Evolutionary conservation across 495 filamentous ascomycete genomes (phyloP).

Genomic region (Aspergillus diversus): DNA sequence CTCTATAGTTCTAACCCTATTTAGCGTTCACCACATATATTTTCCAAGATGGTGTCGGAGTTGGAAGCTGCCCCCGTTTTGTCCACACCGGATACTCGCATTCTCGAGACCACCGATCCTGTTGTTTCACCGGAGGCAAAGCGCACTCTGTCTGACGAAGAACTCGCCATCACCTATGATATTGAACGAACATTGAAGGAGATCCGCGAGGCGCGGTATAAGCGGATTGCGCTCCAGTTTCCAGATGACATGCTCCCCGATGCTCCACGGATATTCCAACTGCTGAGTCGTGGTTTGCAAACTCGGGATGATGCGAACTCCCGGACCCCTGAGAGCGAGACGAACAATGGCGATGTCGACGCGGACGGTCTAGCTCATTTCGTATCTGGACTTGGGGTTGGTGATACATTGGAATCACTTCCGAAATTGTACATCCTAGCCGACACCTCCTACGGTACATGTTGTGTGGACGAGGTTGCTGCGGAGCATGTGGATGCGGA

Average conservation of each 20-base stretch:
- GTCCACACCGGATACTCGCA: constrained; percentile 83
- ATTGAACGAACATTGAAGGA: constrained; percentile 79
- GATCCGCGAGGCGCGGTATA: constrained; percentile 70
- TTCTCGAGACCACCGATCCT: constrained; percentile 61
- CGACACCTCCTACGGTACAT: constrained; percentile 95
- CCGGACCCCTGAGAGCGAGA: constrained; percentile 5
- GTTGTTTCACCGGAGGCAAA: constrained; percentile 35
- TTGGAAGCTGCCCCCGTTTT: constrained; percentile 70
- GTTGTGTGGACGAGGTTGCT: constrained; percentile 96
- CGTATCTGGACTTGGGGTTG: constrained; percentile 37
- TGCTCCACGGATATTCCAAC: constrained; percentile 77
- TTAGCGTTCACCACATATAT: background rate
- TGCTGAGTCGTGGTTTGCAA: constrained; percentile 64
- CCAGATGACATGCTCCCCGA: constrained; percentile 89
- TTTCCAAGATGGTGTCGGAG: constrained; percentile 22
- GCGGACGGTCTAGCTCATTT: constrained; percentile 29
- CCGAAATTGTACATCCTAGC: constrained; percentile 81
- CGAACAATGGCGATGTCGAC: constrained; percentile 23
- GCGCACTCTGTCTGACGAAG: constrained; percentile 62
- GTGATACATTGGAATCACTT: constrained; percentile 34
- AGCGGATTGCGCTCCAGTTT: constrained; percentile 86
- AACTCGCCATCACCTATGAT: constrained; percentile 80
- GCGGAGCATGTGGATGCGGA: constrained; percentile 93
- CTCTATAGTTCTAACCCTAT: too few relatives aligned
- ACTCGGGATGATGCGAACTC: constrained; percentile 26